phyloP scores from a whole-genome alignment of 1,284 basidiomycete species.

The Phlebopus sp. region DNA sequence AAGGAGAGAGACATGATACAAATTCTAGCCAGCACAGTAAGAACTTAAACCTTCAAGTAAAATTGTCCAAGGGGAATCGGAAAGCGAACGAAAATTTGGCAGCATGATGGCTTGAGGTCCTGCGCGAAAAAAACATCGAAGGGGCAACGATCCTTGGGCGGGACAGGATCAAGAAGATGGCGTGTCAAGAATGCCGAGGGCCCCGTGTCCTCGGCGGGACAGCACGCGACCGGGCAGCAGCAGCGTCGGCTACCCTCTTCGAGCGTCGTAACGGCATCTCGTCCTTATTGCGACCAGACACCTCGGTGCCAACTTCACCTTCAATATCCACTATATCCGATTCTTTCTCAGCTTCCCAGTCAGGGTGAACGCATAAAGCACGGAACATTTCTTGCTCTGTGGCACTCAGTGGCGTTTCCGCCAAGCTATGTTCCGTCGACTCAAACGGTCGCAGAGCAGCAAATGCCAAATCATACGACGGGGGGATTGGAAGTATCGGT shows the following conservation, averaged over 20 bases:
- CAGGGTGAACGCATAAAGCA: conserved; percentile 54
- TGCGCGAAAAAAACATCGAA: background rate
- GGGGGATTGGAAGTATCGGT: conserved; percentile 25
- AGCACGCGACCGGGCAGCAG: conserved; percentile 44
- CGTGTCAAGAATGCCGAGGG: conserved; percentile 25
- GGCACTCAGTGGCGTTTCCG: conserved; percentile 57
- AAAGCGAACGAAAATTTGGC: background rate
- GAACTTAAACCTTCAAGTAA: no score
- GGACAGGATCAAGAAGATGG: background rate
- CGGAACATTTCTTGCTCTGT: conserved; percentile 69
- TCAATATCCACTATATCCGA: conserved; percentile 2
- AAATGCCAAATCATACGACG: conserved; percentile 29
- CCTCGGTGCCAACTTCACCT: conserved; percentile 3
- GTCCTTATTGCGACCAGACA: background rate
- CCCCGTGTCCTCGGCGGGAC: conserved; percentile 26
- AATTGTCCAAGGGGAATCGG: background rate
- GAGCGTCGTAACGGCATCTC: conserved; percentile 52
- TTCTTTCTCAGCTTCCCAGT: conserved; percentile 49
- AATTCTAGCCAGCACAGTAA: conserved; percentile 27
- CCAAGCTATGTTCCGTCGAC: conserved; percentile 10
- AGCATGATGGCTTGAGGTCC: background rate
- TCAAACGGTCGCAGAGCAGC: conserved; percentile 24
- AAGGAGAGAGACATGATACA: conserved; percentile 26
- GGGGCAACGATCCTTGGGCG: background rate
- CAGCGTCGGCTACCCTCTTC: conserved; percentile 61